Conservation (phyloP, 1,284 basidiomycete species). For the Grifola frondosa region DNA sequence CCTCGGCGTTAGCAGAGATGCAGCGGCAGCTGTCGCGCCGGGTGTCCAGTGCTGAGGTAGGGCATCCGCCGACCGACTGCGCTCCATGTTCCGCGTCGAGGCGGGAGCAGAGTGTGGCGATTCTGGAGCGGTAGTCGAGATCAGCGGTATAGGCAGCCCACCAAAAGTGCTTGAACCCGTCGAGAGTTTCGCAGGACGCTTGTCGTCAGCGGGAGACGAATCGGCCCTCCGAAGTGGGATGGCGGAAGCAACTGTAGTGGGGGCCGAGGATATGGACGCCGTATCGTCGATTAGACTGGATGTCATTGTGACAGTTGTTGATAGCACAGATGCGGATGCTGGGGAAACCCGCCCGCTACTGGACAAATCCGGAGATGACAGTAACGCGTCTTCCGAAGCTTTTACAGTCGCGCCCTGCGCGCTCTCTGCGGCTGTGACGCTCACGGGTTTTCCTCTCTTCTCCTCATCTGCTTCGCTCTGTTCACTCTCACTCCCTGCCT, state of each 20-base stretch:
- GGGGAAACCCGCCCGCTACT: constrained; percentile 27
- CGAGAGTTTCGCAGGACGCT: constrained; percentile 2
- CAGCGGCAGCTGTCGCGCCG: constrained; percentile 20
- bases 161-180: constrained; percentile 28
- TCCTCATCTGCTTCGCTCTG: constrained; percentile 8
- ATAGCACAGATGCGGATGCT: constrained; percentile 29
- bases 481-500: constrained; percentile 31
- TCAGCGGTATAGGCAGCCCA: constrained; percentile 48
- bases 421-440: not conserved
- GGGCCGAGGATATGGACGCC: constrained; percentile 28
- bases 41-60: constrained; percentile 11
- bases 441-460: not conserved
- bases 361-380: constrained; percentile 22
- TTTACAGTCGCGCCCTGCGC: not conserved
- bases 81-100: constrained; percentile 1
- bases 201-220: constrained; percentile 8
- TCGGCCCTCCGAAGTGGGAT: not conserved
- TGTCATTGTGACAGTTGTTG: constrained; percentile 19
- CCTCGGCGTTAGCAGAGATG: constrained; percentile 26
- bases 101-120: constrained; percentile 28
- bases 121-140: constrained; percentile 51
- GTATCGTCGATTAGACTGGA: constrained; percentile 23
- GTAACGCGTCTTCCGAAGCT: constrained; percentile 5
- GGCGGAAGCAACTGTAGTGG: constrained; percentile 26
- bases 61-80: not conserved